Evolutionary conservation across 805 yeast genomes (phyloP).

Genomic region (Myxozyma melibiosi): DNA sequence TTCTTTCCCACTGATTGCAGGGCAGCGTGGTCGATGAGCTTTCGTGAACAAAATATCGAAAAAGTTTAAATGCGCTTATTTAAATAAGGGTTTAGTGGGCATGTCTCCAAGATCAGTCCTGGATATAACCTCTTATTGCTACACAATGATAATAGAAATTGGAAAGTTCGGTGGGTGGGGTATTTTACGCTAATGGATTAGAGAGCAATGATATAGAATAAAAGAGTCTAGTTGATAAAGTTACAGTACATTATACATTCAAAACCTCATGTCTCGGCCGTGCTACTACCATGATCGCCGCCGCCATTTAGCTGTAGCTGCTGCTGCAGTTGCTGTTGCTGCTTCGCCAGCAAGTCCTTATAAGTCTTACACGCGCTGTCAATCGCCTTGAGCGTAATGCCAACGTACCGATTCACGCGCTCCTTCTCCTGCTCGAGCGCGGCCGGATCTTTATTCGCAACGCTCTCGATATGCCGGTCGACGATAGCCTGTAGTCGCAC

Average conservation of each 20-base stretch:
- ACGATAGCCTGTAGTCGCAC: conserved; percentile 48
- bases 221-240: neutral
- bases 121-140: no score
- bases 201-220: neutral
- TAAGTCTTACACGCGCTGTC: conserved; percentile 11
- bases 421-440: conserved; percentile 23
- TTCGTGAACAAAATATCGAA: no score
- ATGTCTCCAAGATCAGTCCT: no score
- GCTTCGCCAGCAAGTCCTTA: conserved; percentile 7
- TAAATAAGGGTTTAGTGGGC: no score
- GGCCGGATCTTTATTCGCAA: conserved; percentile 27
- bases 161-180: no score
- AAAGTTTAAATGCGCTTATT: no score
- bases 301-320: neutral
- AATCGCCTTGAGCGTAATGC: conserved; percentile 19
- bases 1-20: no score
- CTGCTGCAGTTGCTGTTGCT: conserved; percentile 3
- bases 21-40: no score
- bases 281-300: neutral
- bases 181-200: neutral
- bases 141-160: no score
- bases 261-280: neutral
- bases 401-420: conserved; percentile 16
- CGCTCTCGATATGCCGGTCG: conserved; percentile 16
- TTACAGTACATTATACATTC: no score